Conservation (phyloP, 2,329 filamentous ascomycete species). For the Xylaria sp. region DNA sequence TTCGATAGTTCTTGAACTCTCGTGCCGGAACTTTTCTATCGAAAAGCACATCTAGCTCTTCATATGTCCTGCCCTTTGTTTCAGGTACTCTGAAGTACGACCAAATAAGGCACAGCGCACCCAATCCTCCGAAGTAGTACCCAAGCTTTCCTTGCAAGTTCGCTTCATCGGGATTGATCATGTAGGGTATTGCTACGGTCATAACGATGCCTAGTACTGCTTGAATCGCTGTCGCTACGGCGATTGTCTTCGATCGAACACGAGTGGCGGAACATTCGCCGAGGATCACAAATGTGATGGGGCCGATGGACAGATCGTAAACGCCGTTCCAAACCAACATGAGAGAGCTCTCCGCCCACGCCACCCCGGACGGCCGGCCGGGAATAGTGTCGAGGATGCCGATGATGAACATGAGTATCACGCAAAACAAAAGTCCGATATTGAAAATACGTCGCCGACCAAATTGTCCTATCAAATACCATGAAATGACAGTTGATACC, state of each 20-base stretch:
- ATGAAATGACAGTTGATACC: slow-evolving; percentile 64
- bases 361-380: slow-evolving; percentile 52
- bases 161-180: slow-evolving; percentile 57
- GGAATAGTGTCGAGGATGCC: slow-evolving; percentile 61
- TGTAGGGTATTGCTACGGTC: slow-evolving; percentile 58
- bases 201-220: slow-evolving; percentile 55
- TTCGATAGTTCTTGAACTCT: slow-evolving; percentile 48
- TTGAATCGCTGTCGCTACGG: slow-evolving; percentile 57
- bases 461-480: slow-evolving; percentile 60
- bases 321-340: slow-evolving; percentile 63
- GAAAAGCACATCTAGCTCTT: slow-evolving; percentile 50
- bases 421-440: slow-evolving; percentile 57
- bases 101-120: slow-evolving; percentile 52
- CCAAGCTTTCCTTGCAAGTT: slow-evolving; percentile 57
- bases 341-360: slow-evolving; percentile 62
- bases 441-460: slow-evolving; percentile 65
- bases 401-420: slow-evolving; percentile 59
- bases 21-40: slow-evolving; percentile 48
- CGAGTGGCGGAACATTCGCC: slow-evolving; percentile 61
- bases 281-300: slow-evolving; percentile 64
- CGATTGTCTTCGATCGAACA: slow-evolving; percentile 58
- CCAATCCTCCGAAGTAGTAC: slow-evolving; percentile 55
- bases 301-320: slow-evolving; percentile 65
- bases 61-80: slow-evolving; percentile 49
- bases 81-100: slow-evolving; percentile 51